Evolutionary conservation across 2,329 filamentous ascomycete genomes (phyloP), one percentile per base, ranked within the genome.

Genomic region (Fusarium sp.): DNA sequence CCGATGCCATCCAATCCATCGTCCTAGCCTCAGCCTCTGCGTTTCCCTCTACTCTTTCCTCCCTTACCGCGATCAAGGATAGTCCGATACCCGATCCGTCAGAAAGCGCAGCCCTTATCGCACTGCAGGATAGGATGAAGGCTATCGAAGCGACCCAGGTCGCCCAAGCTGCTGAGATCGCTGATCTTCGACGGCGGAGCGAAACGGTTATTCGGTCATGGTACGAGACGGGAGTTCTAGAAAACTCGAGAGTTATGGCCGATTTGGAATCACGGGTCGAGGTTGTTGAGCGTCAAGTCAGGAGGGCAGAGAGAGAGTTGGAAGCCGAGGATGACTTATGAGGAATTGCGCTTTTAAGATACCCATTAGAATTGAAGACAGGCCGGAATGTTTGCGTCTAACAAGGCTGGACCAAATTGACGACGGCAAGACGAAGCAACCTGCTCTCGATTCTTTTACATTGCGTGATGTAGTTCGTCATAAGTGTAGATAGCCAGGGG

Each of bases 141-240:
- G 87, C 85, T 18, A 80, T 89, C 16, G 87, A 89, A 67, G 84
- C 86, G 0, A 86, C 86, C 5, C 92, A 94, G 74, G 78, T 86
- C 18, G 85, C 87, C 15, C 91, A 94, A 78, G 84, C 80, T 40
- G 84, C 85, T 50, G 89, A 91, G 78, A 87, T 93, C 66, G 87
- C 87, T 23, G 88, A 88, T 77, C 85, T 92, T 76, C 86, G 89
- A 77, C 86, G 81, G 66, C 86, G 86, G 70, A 95, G 87, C 81
- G 92, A 90, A 79, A 78, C 79, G 67, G 82, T 88, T 27, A 80
- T 94, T 63, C 87, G 91, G 70, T 80, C 84, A 37, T 97, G 94
- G 91, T 94, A 95, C 79, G 90, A 94, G 77, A 83, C 88, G 27
- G 89, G 90, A 4, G 85, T 96, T 44, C 82, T 97, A 50, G 86